These are phyloP conservation scores for Tolypocladium album DNA, from an alignment of 2,329 filamentous ascomycete genomes.

Conservation along the genomic window DNA sequence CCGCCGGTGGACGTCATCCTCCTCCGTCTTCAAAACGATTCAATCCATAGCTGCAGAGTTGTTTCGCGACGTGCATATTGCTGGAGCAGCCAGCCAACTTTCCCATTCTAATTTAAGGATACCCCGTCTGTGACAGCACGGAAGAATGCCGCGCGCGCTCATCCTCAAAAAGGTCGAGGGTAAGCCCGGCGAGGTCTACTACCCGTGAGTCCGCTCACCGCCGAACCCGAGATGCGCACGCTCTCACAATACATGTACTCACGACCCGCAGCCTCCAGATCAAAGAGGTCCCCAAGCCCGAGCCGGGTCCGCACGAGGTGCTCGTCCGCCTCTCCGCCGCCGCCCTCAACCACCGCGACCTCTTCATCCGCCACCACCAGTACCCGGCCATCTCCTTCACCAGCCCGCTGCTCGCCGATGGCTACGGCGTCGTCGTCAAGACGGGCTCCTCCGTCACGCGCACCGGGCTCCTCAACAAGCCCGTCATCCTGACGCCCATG, in stretches of 20 bases:
- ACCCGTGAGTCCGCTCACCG: conserved; percentile 43
- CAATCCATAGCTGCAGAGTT: background rate
- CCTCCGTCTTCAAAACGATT: background rate
- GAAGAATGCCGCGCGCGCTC: conserved; percentile 43
- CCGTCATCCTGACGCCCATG: conserved; percentile 69
- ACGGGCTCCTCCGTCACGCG: conserved; percentile 39
- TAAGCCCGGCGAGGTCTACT: conserved; percentile 83
- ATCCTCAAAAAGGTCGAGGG: conserved; percentile 58
- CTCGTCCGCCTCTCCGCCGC: conserved; percentile 67
- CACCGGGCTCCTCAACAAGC: conserved; percentile 41
- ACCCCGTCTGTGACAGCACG: background rate
- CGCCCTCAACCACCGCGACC: conserved; percentile 88
- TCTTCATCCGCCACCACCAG: conserved; percentile 85
- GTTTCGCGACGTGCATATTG: background rate
- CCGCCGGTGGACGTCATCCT: background rate
- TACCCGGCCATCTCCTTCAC: conserved; percentile 80
- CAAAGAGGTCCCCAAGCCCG: conserved; percentile 50
- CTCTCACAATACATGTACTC: conserved; percentile 2
- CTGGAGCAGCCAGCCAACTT: background rate
- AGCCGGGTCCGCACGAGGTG: conserved; percentile 55
- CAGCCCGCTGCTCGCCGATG: conserved; percentile 72
- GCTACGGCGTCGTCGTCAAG: conserved; percentile 60
- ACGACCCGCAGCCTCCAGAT: conserved; percentile 38
- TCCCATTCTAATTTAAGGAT: background rate
- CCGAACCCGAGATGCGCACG: background rate